Evolutionary conservation across 2,329 filamentous ascomycete genomes (phyloP).

Genomic region (Colletotrichum australisinense): DNA sequence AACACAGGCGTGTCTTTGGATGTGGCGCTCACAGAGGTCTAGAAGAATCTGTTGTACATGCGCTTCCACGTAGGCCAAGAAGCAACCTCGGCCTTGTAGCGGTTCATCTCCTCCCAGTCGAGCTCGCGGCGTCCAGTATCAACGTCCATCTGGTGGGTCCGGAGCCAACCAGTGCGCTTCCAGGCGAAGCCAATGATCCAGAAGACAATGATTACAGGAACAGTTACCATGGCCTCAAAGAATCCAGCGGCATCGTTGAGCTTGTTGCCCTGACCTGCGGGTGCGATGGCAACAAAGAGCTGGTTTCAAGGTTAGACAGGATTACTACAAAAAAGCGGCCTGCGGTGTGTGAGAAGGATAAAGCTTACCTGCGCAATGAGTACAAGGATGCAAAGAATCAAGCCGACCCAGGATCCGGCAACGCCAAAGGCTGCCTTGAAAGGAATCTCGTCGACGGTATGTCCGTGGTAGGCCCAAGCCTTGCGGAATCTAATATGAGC

Average conservation of each 20-base stretch:
- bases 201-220: constrained; percentile 33
- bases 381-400: constrained; percentile 67
- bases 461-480: constrained; percentile 72
- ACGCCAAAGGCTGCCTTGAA: constrained; percentile 72
- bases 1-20: background rate
- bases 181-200: constrained; percentile 34
- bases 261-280: constrained; percentile 37
- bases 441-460: constrained; percentile 73
- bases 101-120: constrained; percentile 36
- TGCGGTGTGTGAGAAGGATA: constrained; percentile 34
- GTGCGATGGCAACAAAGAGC: constrained; percentile 59
- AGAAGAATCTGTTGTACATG: constrained; percentile 23
- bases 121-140: constrained; percentile 37
- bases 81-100: constrained; percentile 26
- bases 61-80: constrained; percentile 35
- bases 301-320: background rate
- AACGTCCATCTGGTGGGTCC: constrained; percentile 36
- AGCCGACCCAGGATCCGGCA: constrained; percentile 72
- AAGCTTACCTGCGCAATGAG: constrained; percentile 61
- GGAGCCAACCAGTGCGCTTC: constrained; percentile 37
- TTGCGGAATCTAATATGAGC: constrained; percentile 76
- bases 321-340: background rate
- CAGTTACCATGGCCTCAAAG: constrained; percentile 34
- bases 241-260: constrained; percentile 31
- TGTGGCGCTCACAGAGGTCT: background rate